Percentiles rank a stretch among this genome's conserved stretches.
Evolutionary conservation across 805 yeast species (phyloP).

Genomic region (Cyberlindnera mississippiensis): DNA sequence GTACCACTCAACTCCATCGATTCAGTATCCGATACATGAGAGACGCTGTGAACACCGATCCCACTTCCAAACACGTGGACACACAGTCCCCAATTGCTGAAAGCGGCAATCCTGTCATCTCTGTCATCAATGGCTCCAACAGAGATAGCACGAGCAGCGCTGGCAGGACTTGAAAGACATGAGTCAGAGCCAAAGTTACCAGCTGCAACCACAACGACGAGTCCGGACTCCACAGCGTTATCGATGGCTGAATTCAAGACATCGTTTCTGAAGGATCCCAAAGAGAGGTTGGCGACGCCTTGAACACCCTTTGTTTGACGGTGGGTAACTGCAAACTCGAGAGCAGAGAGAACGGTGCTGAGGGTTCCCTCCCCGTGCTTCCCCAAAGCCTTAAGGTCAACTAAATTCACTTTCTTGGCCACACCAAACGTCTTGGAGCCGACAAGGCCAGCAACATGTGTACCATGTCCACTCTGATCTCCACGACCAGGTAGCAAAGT

Average conservation of each 20-base stretch:
- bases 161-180: slow-evolving; percentile 83
- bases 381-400: slow-evolving; percentile 75
- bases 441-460: slow-evolving; percentile 88
- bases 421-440: slow-evolving; percentile 82
- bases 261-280: slow-evolving; percentile 68
- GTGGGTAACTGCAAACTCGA: slow-evolving; percentile 67
- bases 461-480: slow-evolving; percentile 85
- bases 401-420: slow-evolving; percentile 60
- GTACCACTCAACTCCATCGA: slow-evolving; percentile 57
- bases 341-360: slow-evolving; percentile 58
- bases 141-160: slow-evolving; percentile 64
- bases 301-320: slow-evolving; percentile 32
- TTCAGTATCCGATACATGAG: slow-evolving; percentile 26
- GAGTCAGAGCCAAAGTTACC: slow-evolving; percentile 81
- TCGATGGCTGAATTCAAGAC: slow-evolving; percentile 71
- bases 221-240: slow-evolving; percentile 70
- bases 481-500: slow-evolving; percentile 54
- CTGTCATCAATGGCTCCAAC: slow-evolving; percentile 88
- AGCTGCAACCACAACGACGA: slow-evolving; percentile 77
- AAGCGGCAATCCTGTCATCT: slow-evolving; percentile 64
- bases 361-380: slow-evolving; percentile 66
- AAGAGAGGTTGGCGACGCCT: slow-evolving; percentile 75
- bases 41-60: slow-evolving; percentile 55
- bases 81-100: slow-evolving; percentile 93
- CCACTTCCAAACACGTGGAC: slow-evolving; percentile 88